Evolutionary conservation across 2,329 filamentous ascomycete genomes (phyloP).

Genomic region (Meredithiella fracta): DNA sequence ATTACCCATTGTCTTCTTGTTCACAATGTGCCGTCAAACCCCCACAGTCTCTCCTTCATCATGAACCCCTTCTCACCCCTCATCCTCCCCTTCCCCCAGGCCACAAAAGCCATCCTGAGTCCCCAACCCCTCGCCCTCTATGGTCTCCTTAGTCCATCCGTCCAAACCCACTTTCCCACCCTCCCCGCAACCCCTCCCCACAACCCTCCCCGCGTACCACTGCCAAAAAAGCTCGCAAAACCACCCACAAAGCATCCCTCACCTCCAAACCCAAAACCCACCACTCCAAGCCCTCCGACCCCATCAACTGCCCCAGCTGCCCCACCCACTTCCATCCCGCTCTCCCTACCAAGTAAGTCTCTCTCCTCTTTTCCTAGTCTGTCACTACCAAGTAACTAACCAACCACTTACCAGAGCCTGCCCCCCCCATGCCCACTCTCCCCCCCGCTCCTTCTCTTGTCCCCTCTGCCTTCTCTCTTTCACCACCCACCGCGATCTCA

Average conservation of each 20-base stretch:
- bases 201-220: neutral
- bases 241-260: neutral
- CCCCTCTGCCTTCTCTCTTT: conserved; percentile 3
- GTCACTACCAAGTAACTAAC: conserved; percentile 1
- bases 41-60: neutral
- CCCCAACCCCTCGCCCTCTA: neutral
- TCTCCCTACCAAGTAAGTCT: neutral
- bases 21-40: neutral
- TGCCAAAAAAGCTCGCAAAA: neutral
- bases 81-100: neutral
- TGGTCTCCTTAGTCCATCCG: neutral
- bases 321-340: too few relatives aligned
- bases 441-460: conserved; percentile 1
- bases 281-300: neutral
- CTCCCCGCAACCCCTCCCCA: neutral
- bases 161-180: neutral
- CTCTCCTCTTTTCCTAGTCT: neutral
- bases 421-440: too few relatives aligned
- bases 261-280: neutral
- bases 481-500: conserved; percentile 8
- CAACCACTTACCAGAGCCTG: too few relatives aligned
- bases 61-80: neutral
- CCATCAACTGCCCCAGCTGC: too few relatives aligned
- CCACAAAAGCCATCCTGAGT: too few relatives aligned
- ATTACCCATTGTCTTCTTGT: neutral